Evolutionary conservation across 495 filamentous ascomycete species (phyloP).

Genomic region (Penicillium lagena): DNA sequence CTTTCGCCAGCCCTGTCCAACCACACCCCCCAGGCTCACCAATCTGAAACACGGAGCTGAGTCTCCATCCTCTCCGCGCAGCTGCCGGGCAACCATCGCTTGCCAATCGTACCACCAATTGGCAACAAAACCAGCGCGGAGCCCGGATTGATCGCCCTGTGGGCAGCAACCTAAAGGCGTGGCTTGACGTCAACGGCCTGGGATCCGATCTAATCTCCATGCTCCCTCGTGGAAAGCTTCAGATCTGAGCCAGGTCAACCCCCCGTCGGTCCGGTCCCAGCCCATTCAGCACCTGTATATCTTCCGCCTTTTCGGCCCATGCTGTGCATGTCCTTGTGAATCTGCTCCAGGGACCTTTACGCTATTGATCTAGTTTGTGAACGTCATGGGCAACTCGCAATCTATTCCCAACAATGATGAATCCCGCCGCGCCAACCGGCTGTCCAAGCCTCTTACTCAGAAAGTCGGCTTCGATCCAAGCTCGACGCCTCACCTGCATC

Average conservation of each 20-base stretch:
- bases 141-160: constrained; percentile 19
- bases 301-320: constrained; percentile 8
- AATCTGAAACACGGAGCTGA: constrained; percentile 20
- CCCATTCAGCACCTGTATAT: constrained; percentile 9
- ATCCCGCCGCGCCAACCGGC: constrained; percentile 28
- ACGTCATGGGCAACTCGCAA: constrained; percentile 33
- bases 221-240: background rate
- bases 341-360: constrained; percentile 6
- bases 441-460: constrained; percentile 39
- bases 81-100: constrained; percentile 6
- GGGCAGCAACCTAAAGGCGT: constrained; percentile 6
- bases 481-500: background rate
- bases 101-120: constrained; percentile 21
- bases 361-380: constrained; percentile 5
- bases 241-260: constrained; percentile 6
- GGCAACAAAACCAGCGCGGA: constrained; percentile 15
- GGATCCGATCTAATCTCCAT: constrained; percentile 14
- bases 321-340: constrained; percentile 7
- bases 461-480: constrained; percentile 7
- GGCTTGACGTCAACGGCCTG: constrained; percentile 22
- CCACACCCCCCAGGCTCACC: constrained; percentile 9
- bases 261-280: constrained; percentile 1
- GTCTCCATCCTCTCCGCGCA: constrained; percentile 18
- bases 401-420: constrained; percentile 32
- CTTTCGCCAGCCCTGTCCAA: constrained; percentile 14